phyloP scores from a whole-genome alignment of 2,329 filamentous ascomycete genomes.

The Eutypella sp. region DNA sequence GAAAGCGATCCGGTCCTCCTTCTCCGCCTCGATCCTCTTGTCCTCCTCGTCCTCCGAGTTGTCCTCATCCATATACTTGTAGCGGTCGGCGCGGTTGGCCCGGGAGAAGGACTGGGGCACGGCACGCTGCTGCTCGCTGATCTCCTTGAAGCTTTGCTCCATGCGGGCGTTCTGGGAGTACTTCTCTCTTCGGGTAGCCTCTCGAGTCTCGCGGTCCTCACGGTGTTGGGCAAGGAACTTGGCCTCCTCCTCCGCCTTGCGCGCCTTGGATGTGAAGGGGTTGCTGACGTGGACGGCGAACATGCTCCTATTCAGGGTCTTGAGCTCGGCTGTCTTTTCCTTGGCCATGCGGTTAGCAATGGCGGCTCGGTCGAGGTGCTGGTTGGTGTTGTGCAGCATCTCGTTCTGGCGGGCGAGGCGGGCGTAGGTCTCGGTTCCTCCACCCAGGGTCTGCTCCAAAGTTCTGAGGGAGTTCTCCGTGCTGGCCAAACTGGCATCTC shows the following conservation, averaged over 20 bases:
- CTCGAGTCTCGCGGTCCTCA: slow-evolving; percentile 59
- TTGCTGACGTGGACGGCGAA: slow-evolving; percentile 78
- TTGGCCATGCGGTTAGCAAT: slow-evolving; percentile 72
- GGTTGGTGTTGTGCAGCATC: slow-evolving; percentile 74
- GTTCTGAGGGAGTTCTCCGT: slow-evolving; percentile 65
- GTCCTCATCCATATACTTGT: slow-evolving; percentile 76
- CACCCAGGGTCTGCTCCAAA: slow-evolving; percentile 65
- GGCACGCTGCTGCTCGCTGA: slow-evolving; percentile 18
- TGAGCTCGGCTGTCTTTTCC: slow-evolving; percentile 76
- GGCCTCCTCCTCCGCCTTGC: slow-evolving; percentile 60
- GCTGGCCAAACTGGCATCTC: slow-evolving; percentile 63
- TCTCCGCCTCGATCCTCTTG: slow-evolving; percentile 50
- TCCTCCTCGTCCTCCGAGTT: slow-evolving; percentile 40
- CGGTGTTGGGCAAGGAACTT: slow-evolving; percentile 65
- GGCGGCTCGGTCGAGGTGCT: slow-evolving; percentile 74
- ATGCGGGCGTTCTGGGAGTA: slow-evolving; percentile 49
- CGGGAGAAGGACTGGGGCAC: slow-evolving; percentile 20
- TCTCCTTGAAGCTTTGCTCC: slow-evolving; percentile 44
- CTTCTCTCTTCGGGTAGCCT: slow-evolving; percentile 54
- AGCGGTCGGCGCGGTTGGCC: slow-evolving; percentile 51
- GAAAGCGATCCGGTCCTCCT: slow-evolving; percentile 59
- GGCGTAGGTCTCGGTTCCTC: slow-evolving; percentile 65
- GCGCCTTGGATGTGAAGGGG: slow-evolving; percentile 67
- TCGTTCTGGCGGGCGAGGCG: slow-evolving; percentile 75
- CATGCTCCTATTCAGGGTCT: slow-evolving; percentile 84